Evolutionary conservation across 139 green algal genomes (phyloP), one percentile per base, ranked within the genome.

Genomic region (Gonium pectorale): DNA sequence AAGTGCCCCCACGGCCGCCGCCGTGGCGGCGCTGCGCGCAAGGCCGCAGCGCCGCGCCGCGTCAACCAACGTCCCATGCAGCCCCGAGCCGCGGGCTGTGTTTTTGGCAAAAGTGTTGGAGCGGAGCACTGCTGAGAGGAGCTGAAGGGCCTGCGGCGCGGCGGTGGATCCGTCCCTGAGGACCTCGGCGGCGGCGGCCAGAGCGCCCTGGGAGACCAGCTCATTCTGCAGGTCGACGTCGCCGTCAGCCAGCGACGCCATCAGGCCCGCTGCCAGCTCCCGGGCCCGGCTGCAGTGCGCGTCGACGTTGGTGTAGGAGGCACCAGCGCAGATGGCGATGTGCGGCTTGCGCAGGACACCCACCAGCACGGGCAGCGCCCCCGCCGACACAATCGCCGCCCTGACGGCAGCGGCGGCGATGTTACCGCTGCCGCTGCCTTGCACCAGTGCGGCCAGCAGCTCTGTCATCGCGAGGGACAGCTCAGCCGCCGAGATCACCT

Each of bases 61-160:
- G 11, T 37, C 56, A 29, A 88, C 40, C 67, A 91, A 70, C 64
- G 80, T 9, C 22, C 51, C 54, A 29, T 88, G 54, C 38, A 89
- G 41, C 2, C 80, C 87, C 1, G 62, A 68, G 44, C 24, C 24
- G 24, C 74, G 67, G n/a, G 84, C 86, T 1, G 33, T 88, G 88
- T 93, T 93, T 83, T 93, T 93, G 8, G 81, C 86, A 38, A 89
- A 93, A n/a, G 64, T 90, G 83, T 93, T 93, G 46, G 67, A 59
- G 15, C 81, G 77, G n/a, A 86, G 40, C 54, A 92, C 41, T 3
- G 52, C 80, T 1, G 68, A 63, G 24, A 90, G 59, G 46, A 92
- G 67, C 62, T 31, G n/a, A 40, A 90, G 75, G 38, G 79, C 79
- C 19, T 35, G 27, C 35, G 52, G 26, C 31, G 56, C 60, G 17